Evolutionary conservation across 1,284 basidiomycete genomes (phyloP), one percentile per base, ranked within the genome.

Genomic region (Fomitiporia mediterranea): DNA sequence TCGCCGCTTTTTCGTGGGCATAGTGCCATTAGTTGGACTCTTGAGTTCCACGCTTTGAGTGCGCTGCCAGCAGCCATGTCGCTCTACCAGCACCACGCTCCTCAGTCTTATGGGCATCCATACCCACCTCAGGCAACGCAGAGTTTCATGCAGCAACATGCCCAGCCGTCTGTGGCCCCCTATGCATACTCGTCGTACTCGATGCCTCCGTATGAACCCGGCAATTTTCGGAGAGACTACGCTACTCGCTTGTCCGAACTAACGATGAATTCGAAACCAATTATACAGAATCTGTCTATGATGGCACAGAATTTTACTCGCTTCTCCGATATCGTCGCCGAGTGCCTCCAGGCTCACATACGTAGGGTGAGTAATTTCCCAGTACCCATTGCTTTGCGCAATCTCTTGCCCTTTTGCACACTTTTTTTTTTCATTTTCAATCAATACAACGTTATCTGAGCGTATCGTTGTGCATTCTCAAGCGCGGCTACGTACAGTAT

Each of bases 271-370:
- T 97, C 94, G 63, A 89, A 95, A 68, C 91, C 94, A 13, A 87
- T 98, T 63, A 99, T 99, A 65, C 94, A 96, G 72, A 83, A 83
- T 60, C 75, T 99, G n/a, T 98, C 96, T 28, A 84, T 96, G 77
- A 83, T 94, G 65, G 95, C 97, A 34, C 89, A 94, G 75, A 89
- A 96, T 59, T 86, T 90, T 68, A 76, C 83, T 54, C 84, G 89
- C 60, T 79, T 51, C 34, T 85, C 91, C 62, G 82, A 87, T 58
- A 82, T 93, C 52, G 88, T 98, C 21, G 89, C 88, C 0, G 86
- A 94, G 62, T 93, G 91, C 69, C 74, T 99, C 47, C 94, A 97
- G 66, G 73, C 79, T 28, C 94, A 98, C 63, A 93, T 98, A 56
- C 79, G 89, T 63, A 76, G 81, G 83, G 90, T 93, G 86, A 90